phyloP scores from a whole-genome alignment of 2,329 filamentous ascomycete species.

The Aspergillus cejpii region DNA sequence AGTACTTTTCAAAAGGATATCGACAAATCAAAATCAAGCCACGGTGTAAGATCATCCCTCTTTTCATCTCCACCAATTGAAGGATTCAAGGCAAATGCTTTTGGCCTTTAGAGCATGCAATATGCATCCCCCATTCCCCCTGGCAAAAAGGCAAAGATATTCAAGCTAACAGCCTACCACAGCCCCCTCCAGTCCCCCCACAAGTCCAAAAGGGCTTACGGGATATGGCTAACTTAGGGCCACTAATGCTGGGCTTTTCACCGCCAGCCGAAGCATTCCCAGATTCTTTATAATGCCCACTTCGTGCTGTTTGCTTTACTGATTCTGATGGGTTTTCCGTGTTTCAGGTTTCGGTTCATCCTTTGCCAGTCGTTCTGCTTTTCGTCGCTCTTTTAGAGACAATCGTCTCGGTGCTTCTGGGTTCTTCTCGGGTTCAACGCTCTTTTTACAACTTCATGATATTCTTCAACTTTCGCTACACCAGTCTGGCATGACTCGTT shows the following conservation, averaged over 20 bases:
- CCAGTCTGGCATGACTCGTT: constrained; percentile 14
- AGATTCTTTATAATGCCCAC: background rate
- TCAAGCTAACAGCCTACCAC: background rate
- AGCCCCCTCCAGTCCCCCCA: background rate
- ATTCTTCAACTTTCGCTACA: constrained; percentile 7
- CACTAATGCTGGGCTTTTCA: background rate
- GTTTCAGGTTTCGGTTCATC: constrained; percentile 24
- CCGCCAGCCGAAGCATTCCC: background rate
- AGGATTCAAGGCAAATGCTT: background rate
- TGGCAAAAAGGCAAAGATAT: background rate
- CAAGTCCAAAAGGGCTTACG: background rate
- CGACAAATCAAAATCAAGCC: background rate
- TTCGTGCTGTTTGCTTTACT: background rate
- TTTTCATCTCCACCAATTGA: background rate
- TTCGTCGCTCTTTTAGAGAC: constrained; percentile 32
- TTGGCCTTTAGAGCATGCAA: background rate
- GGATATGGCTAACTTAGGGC: background rate
- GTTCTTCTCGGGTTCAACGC: constrained; percentile 25
- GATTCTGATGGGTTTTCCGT: background rate
- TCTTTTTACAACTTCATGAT: constrained; percentile 21
- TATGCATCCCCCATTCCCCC: background rate
- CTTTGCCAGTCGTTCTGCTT: constrained; percentile 24
- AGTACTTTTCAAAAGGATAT: background rate
- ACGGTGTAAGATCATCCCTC: background rate
- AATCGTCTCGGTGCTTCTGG: constrained; percentile 19